Evolutionary conservation across 768 basidiomycete genomes (phyloP).

Genomic region (Amanita thiersii): DNA sequence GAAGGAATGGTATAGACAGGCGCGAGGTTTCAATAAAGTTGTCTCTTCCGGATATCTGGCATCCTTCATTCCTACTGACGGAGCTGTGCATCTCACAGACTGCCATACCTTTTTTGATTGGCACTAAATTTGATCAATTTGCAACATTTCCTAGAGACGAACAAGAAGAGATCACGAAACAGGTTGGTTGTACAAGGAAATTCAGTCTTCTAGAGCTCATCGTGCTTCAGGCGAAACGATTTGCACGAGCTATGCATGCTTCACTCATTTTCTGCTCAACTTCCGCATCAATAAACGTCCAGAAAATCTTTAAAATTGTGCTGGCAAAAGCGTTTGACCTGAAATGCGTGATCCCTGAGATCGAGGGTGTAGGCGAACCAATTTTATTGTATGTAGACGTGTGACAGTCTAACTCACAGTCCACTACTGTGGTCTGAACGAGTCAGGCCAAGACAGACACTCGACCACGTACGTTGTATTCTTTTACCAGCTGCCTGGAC

Average conservation of each 20-base stretch:
- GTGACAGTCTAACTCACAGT: too few relatives aligned
- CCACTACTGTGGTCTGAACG: too few relatives aligned
- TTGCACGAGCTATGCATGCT: slow-evolving; percentile 98
- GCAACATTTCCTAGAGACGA: slow-evolving; percentile 94
- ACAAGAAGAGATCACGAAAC: slow-evolving; percentile 98
- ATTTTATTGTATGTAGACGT: slow-evolving; percentile 90
- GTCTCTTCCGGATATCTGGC: slow-evolving; percentile 15
- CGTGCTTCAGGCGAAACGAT: slow-evolving; percentile 76
- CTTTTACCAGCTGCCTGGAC: too few relatives aligned
- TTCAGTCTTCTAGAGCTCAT: slow-evolving; percentile 8
- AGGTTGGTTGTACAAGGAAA: slow-evolving; percentile 38
- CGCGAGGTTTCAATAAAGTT: slow-evolving; percentile 98
- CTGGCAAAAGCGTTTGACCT: slow-evolving; percentile 96
- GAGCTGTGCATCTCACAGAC: slow-evolving; percentile 45
- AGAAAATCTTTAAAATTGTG: slow-evolving; percentile 99
- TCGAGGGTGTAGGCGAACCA: slow-evolving; percentile 94
- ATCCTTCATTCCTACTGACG: background rate
- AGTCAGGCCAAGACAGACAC: too few relatives aligned
- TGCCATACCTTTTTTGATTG: slow-evolving; percentile 96
- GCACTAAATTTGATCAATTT: slow-evolving; percentile 98
- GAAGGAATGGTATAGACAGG: slow-evolving; percentile 99
- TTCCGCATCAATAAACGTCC: slow-evolving; percentile 97
- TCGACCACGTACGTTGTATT: too few relatives aligned
- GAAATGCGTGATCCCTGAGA: slow-evolving; percentile 98
- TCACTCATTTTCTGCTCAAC: slow-evolving; percentile 99